phyloP scores from a whole-genome alignment of 2,329 filamentous ascomycete species.

The Fusarium sp. region DNA sequence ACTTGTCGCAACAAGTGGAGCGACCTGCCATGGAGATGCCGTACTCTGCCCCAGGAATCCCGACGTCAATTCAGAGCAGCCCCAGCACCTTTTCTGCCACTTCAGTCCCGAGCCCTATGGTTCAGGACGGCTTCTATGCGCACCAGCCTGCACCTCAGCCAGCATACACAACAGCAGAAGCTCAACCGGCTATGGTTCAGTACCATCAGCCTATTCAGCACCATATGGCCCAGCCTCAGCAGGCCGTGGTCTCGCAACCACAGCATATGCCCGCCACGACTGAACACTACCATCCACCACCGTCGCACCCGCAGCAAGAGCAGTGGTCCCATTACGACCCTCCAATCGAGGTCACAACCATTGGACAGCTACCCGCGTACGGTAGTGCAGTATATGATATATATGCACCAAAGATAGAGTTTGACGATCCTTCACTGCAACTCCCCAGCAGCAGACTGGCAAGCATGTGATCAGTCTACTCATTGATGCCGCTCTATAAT shows the following conservation, averaged over 20 bases:
- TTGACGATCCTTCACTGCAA: slow-evolving; percentile 68
- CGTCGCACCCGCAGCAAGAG: slow-evolving; percentile 59
- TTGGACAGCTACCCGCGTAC: slow-evolving; percentile 64
- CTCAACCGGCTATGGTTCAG: slow-evolving; percentile 57
- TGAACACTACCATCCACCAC: slow-evolving; percentile 54
- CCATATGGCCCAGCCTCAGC: slow-evolving; percentile 50
- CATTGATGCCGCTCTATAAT: slow-evolving; percentile 21
- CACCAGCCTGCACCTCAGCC: slow-evolving; percentile 64
- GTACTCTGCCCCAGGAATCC: slow-evolving; percentile 61
- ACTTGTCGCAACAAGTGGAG: slow-evolving; percentile 63
- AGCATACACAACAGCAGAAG: slow-evolving; percentile 63
- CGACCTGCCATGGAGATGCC: slow-evolving; percentile 63
- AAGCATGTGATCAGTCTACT: slow-evolving; percentile 59
- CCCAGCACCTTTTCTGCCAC: slow-evolving; percentile 69
- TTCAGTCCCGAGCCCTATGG: slow-evolving; percentile 65
- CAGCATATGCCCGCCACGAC: slow-evolving; percentile 45
- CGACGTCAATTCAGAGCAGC: slow-evolving; percentile 68
- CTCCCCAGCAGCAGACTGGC: slow-evolving; percentile 70
- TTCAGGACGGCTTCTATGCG: slow-evolving; percentile 69
- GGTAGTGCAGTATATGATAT: slow-evolving; percentile 64
- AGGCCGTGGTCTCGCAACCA: slow-evolving; percentile 53
- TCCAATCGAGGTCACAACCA: slow-evolving; percentile 68
- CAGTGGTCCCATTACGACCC: slow-evolving; percentile 70
- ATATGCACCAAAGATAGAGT: slow-evolving; percentile 69
- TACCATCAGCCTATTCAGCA: slow-evolving; percentile 59